phyloP scores from a whole-genome alignment of 495 filamentous ascomycete species.

The Xylaria intraflava region DNA sequence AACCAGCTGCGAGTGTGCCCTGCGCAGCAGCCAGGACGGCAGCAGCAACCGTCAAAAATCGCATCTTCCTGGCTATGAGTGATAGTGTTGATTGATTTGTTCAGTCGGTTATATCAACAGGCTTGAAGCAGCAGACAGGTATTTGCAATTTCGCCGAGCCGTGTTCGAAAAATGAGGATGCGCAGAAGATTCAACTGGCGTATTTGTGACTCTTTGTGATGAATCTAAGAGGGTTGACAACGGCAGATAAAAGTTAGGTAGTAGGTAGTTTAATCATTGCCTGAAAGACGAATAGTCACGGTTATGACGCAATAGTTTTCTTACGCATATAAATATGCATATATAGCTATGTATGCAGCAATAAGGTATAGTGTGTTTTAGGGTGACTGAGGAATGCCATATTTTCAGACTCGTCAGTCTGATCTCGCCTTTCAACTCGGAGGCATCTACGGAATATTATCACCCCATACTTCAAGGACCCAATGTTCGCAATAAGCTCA shows the following conservation, averaged over 20 bases:
- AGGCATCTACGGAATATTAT: too few species aligned
- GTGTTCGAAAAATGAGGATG: not conserved
- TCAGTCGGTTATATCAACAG: not conserved
- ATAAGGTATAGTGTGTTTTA: too few species aligned
- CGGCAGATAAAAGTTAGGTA: not conserved
- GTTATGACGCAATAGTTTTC: too few species aligned
- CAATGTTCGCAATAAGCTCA: too few species aligned
- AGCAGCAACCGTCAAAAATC: slow-evolving; percentile 46
- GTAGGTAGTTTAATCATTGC: not conserved
- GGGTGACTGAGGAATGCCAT: too few species aligned
- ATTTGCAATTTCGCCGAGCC: not conserved
- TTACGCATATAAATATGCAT: too few species aligned
- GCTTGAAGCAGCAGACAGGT: not conserved
- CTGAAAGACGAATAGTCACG: not conserved
- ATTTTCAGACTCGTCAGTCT: too few species aligned
- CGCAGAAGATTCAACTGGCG: not conserved
- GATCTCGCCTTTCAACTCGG: too few species aligned
- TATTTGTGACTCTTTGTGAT: not conserved
- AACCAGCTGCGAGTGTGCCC: slow-evolving; percentile 47
- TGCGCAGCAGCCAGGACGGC: slow-evolving; percentile 48
- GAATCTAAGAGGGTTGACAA: not conserved
- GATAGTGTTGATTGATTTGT: not conserved
- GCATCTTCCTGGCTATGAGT: slow-evolving; percentile 46
- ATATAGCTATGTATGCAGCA: too few species aligned
- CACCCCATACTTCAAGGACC: too few species aligned